Evolutionary conservation across 495 filamentous ascomycete species (phyloP), one percentile per base, ranked within the genome.

Genomic region (Trichoderma orchidacearum): DNA sequence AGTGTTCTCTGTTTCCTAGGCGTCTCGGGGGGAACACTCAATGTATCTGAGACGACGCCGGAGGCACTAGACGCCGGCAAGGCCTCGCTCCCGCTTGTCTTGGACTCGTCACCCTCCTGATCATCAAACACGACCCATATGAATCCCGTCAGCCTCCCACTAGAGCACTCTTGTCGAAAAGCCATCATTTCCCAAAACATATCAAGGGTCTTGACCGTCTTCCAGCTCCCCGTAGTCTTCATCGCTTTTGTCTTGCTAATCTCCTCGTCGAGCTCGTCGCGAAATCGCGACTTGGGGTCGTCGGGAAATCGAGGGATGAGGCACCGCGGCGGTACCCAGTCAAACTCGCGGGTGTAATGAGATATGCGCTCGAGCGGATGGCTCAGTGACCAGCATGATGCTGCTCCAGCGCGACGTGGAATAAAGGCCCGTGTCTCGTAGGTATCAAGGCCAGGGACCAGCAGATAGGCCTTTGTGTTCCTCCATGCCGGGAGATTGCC

Each of bases 121-220:
- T 73, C 80, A 62, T 80, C 85, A 56, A 96, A 85, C 9, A 96
- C 83, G 28, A 95, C 68, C 93, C 93, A 99, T 11, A 97, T 72
- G 63, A 99, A 99, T 0, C 93, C 94, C 0, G 96, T 94, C 55
- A 95, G 68, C 21, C 90, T 75, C 3, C 93, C 93, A 13, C 89
- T 85, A 25, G 90, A 92, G 64, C 93, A 99, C 67, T 99, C 93
- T 66, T 97, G 93, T 29, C 93, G 76, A 64, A 89, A 96, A 13
- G 90, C 85, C 93, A 99, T 97, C 81, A 93, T 85, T 56, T 99
- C 93, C 93, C 93, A 99, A 68, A 99, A 99, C 60, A 92, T 84
- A 30, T 91, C 89, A 30, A 97, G 68, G 0, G 84, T 85, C 60
- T 73, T 81, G 17, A 96, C 84, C 61, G 84, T 90, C 61, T 80